Evolutionary conservation across 305 asterid genomes (phyloP), one percentile per base, ranked within the genome.

Genomic region (Fraxinus latifolia): DNA sequence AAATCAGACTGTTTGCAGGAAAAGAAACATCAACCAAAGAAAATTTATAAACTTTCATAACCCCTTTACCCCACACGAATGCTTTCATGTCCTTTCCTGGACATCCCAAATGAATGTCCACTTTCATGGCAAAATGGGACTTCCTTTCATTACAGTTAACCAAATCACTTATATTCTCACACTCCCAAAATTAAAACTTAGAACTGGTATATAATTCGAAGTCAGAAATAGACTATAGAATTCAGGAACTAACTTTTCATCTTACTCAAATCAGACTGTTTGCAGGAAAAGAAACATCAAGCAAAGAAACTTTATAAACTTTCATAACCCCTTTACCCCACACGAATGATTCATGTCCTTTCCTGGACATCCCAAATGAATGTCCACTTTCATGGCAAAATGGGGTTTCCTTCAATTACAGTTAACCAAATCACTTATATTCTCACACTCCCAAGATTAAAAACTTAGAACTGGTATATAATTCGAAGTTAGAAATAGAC

Each of bases 1-100:
- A 84, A 12, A 77, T 68, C 80, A 77, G 71, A 82, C 19, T 44
- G 31, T 71, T 19, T 2, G 21, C 19, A 27, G 25, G 23, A 77
- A 62, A 78, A 82, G 42, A 8, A 75, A 72, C 76, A 73, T 50
- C 81, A 34, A 75, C 79, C 68, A n/a, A 55, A 17, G 27, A 55
- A 55, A 19, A 25, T 21, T 21, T 23, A 15, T 34, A 19, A 37
- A 65, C 60, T 79, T 62, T 53, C 60, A 74, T 11, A 72, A 34
- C 42, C 83, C 31, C 58, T 74, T 68, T 71, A 32, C 53, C 34
- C 15, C 58, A 74, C 77, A 77, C 77, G 58, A 44, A 33, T 74
- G 74, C 15, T 77, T 44, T 42, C 27, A 32, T 80, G 77, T 60
- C 70, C 31, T 60, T 21, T 60, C 70, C 5, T 7, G 15, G 70